Base-by-base conservation (phyloP, 148 eudicot species). In the Tetragonia tetragonoides region DNA sequence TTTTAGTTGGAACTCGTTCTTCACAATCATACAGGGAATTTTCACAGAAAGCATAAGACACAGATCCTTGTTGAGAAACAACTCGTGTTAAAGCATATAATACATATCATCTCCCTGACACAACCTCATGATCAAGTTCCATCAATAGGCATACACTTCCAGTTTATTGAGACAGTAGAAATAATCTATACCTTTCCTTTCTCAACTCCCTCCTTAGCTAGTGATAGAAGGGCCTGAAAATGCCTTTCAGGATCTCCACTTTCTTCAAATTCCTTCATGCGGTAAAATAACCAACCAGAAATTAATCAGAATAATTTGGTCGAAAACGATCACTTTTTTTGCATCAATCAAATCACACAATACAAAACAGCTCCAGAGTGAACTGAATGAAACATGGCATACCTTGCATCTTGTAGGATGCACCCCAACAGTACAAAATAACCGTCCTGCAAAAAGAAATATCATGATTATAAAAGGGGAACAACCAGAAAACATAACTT, bases 341-440 rank as follows among this genome's bases (percentile, higher is more conserved):
- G 15, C 17, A 47, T 63, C 21, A 75, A 38, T 21, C 18, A 66
- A 3, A 41, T 42, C 34, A 69, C 47, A 46, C 7, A 39, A 65
- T 65, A n/a, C 24, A 51, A 21, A 41, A 7, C 4, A n/a, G 4
- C 39, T 16, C 42, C 24, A 12, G 6, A 73, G 46, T 73, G 61
- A 68, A 23, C 37, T 46, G 34, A 63, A n/a, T 23, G 53, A 81
- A 24, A 54, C 79, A 75, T 44, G 60, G 83, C 81, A 68, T 84
- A 95, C 99, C 16, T 86, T 89, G 83, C 99, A 95, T 91, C 99
- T 85, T 79, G 99, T 95, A 11, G 99, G 99, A 83, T 95, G 99
- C 83, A 95, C 99, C 46, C 99, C 99, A 80, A 95, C 97, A 17
- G 99, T 95, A 78, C 97, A 95, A 83, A 95, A 95, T 68, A 95